These are phyloP conservation scores for Amaranthus hypochondriacus DNA, from an alignment of 148 eudicot genomes.

Conservation along the genomic window DNA sequence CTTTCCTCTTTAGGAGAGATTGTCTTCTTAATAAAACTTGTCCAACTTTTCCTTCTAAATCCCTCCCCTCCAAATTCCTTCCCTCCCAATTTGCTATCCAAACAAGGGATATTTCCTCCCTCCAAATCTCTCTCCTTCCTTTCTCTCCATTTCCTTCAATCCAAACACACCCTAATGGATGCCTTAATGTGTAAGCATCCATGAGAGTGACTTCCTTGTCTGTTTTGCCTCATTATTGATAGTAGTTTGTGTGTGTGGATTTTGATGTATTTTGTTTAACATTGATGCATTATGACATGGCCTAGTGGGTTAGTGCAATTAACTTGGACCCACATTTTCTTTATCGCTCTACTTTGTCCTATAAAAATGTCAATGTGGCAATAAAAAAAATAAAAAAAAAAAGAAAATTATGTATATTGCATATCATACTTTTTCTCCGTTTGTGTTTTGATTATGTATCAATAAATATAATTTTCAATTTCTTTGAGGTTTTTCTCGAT, in stretches of 20 bases:
- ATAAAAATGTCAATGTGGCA: background rate
- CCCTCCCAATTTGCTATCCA: too few species aligned
- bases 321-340: conserved; percentile 5
- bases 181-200: background rate
- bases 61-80: too few species aligned
- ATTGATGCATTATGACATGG: conserved; percentile 18
- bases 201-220: conserved; percentile 7
- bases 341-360: background rate
- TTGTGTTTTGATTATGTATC: background rate
- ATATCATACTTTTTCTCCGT: background rate
- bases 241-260: background rate
- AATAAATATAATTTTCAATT: too few species aligned
- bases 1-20: too few species aligned
- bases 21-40: too few species aligned
- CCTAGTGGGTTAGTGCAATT: conserved; percentile 16
- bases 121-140: too few species aligned
- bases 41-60: too few species aligned
- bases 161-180: too few species aligned
- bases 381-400: background rate
- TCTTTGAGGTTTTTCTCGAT: background rate
- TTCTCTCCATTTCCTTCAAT: too few species aligned
- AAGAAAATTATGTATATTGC: background rate
- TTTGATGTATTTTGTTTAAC: conserved; percentile 4
- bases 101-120: too few species aligned
- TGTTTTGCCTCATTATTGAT: background rate